Conservation (phyloP, 73 alveolate species). For the Halteria grandinella region DNA sequence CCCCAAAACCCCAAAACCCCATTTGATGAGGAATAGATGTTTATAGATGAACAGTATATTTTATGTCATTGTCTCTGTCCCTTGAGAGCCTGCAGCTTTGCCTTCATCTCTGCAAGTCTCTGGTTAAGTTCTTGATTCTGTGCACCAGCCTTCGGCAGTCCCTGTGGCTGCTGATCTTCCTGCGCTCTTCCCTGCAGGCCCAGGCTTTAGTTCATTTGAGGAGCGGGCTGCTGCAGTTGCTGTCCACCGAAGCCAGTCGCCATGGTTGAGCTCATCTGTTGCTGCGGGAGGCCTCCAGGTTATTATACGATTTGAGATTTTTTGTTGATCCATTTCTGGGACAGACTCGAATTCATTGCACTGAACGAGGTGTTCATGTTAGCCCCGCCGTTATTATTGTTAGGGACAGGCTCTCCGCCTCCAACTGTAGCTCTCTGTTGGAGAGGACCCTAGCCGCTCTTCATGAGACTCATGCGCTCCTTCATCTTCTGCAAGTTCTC, state of each 20-base stretch:
- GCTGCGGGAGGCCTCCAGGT: conserved; percentile 1
- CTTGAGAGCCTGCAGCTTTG: conserved; percentile 49
- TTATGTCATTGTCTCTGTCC: no score
- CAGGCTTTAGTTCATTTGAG: conserved; percentile 16
- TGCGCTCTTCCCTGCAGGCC: conserved; percentile 31
- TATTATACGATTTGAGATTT: not conserved
- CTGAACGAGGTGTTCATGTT: conserved; percentile 45
- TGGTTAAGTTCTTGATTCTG: conserved; percentile 48
- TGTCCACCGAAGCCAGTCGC: conserved; percentile 9
- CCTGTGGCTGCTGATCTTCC: not conserved
- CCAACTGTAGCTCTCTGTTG: no score
- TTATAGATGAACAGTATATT: no score
- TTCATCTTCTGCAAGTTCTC: conserved; percentile 27
- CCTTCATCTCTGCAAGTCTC: conserved; percentile 65
- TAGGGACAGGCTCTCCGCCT: not conserved
- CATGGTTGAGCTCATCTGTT: conserved; percentile 46
- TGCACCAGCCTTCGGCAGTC: conserved; percentile 43
- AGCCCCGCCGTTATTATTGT: no score
- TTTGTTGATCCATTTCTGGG: conserved; percentile 59
- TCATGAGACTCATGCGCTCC: no score
- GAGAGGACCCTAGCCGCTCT: no score
- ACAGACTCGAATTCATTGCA: conserved; percentile 57
- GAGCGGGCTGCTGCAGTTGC: not conserved
- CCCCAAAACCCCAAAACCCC: no score
- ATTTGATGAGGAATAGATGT: no score